Percentiles rank a stretch among this genome's conserved stretches.
Evolutionary conservation across 163 green algal genomes (phyloP).

Genomic region (Scenedesmus sp.): DNA sequence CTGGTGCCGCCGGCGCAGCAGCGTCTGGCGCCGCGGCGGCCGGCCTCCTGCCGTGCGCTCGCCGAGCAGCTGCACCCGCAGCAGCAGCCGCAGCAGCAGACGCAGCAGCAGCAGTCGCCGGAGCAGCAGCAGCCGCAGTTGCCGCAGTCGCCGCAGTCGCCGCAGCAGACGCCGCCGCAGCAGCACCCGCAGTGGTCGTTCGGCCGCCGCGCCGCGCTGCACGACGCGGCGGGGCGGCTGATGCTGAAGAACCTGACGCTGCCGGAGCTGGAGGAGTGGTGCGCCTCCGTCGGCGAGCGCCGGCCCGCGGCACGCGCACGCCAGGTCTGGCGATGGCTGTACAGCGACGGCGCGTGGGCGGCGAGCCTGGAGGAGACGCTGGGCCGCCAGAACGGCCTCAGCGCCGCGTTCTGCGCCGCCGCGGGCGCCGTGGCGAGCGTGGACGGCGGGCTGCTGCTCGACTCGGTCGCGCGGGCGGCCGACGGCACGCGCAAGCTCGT

Average conservation of each 20-base stretch:
- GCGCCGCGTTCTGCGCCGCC: constrained; percentile 52
- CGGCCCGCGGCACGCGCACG: constrained; percentile 46
- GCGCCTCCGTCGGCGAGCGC: constrained; percentile 27
- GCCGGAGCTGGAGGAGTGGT: constrained; percentile 75
- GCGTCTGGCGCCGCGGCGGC: too few species aligned
- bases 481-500: constrained; percentile 89
- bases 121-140: not conserved
- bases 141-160: not conserved
- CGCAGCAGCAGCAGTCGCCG: not conserved
- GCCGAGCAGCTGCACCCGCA: too few species aligned
- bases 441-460: constrained; percentile 72
- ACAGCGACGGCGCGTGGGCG: constrained; percentile 72
- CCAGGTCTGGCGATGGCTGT: constrained; percentile 91
- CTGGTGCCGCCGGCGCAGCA: too few species aligned
- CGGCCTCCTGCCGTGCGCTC: too few species aligned
- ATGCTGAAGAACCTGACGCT: constrained; percentile 79
- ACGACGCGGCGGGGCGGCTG: constrained; percentile 59
- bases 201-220: constrained; percentile 39
- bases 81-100: not conserved
- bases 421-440: constrained; percentile 41
- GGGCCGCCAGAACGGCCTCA: constrained; percentile 68
- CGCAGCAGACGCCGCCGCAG: not conserved
- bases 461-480: constrained; percentile 40
- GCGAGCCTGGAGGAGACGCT: constrained; percentile 66
- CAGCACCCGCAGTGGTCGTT: not conserved